A percentile compares a stretch with the other conserved stretches of the same genome.
Conservation (phyloP, 192 early-diverging fungal genomes). For the Backusella macrospora region DNA sequence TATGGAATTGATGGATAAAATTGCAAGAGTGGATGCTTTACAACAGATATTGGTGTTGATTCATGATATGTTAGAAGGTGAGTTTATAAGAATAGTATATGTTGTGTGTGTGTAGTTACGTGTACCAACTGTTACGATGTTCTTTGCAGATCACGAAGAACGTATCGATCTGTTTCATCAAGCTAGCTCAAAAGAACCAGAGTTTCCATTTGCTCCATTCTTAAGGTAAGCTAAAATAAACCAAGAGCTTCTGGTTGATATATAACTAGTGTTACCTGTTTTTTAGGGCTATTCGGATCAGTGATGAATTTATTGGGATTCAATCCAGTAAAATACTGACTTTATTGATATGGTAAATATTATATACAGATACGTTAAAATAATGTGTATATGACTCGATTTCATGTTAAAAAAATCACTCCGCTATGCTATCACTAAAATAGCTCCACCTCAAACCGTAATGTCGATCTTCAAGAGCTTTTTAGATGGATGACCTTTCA, state of each 20-base stretch:
- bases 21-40: conserved; percentile 84
- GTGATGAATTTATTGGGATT: conserved; percentile 87
- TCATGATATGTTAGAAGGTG: conserved; percentile 77
- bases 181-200: conserved; percentile 27
- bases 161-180: conserved; percentile 49
- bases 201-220: conserved; percentile 52
- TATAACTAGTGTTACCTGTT: not conserved
- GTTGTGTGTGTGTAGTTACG: not conserved
- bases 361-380: not conserved
- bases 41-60: conserved; percentile 86
- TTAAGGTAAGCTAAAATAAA: conserved; percentile 43
- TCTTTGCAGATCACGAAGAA: conserved; percentile 49
- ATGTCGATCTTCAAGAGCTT: conserved; percentile 60
- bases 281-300: conserved; percentile 70
- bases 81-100: not conserved
- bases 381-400: too few relatives aligned
- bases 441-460: conserved; percentile 35
- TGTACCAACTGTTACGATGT: not conserved
- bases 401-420: not conserved
- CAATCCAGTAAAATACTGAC: conserved; percentile 85
- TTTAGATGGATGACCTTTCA: conserved; percentile 71
- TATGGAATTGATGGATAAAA: conserved; percentile 69
- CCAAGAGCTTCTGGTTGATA: not conserved
- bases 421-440: not conserved
- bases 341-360: conserved; percentile 58